A percentile compares a stretch with the other conserved stretches of the same genome.
Conservation (phyloP, 495 filamentous ascomycete genomes). For the Penicillium bialowiezense region DNA sequence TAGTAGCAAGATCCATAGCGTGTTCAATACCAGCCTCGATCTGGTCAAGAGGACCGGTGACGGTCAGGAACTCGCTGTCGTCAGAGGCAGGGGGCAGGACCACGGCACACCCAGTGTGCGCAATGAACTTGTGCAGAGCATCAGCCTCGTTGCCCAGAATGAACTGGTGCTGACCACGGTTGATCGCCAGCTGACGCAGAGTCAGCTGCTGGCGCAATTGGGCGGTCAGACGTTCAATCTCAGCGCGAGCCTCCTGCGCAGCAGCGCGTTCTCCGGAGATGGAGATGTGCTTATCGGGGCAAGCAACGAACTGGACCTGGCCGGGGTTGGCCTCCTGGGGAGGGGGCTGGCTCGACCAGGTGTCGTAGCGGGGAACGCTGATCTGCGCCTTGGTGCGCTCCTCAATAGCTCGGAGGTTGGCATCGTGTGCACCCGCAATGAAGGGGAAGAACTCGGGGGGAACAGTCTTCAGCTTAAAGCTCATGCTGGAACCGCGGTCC, state of each 20-base stretch:
- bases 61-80: constrained; percentile 74
- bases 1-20: constrained; percentile 75
- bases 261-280: constrained; percentile 83
- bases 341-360: constrained; percentile 66
- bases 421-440: constrained; percentile 79
- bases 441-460: constrained; percentile 95
- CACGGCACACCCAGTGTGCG: constrained; percentile 85
- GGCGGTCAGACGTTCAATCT: constrained; percentile 73
- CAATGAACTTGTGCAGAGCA: constrained; percentile 79
- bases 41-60: constrained; percentile 74
- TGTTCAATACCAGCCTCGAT: constrained; percentile 72
- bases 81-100: constrained; percentile 70
- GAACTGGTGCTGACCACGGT: constrained; percentile 82
- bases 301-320: constrained; percentile 65
- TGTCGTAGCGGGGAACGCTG: constrained; percentile 75
- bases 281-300: constrained; percentile 67
- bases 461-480: constrained; percentile 70
- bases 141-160: constrained; percentile 79
- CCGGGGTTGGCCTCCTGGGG: constrained; percentile 62
- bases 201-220: constrained; percentile 68
- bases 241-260: constrained; percentile 72
- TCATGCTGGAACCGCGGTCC: constrained; percentile 79
- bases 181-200: constrained; percentile 69
- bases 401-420: constrained; percentile 64
- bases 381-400: constrained; percentile 67